Conservation (phyloP, 805 yeast species). For the Nakazawaea ambrosiae region DNA sequence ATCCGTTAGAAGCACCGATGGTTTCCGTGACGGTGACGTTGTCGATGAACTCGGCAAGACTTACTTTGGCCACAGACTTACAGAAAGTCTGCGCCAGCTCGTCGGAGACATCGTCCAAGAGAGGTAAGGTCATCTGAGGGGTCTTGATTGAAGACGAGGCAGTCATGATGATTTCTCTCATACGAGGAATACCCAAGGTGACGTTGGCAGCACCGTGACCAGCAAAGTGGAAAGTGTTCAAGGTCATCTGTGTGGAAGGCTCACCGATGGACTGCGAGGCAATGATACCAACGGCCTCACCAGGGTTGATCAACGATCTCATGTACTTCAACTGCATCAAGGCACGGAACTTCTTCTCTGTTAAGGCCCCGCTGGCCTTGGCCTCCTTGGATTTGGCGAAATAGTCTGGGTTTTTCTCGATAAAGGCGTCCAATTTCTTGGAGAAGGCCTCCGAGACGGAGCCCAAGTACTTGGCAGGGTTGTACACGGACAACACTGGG, state of each 20-base stretch:
- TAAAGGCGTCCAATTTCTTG: conserved; percentile 65
- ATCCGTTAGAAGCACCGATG: conserved; percentile 45
- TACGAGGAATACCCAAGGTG: conserved; percentile 98
- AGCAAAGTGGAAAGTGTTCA: conserved; percentile 95
- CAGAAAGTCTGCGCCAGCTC: conserved; percentile 89
- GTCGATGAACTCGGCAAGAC: conserved; percentile 84
- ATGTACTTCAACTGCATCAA: conserved; percentile 97
- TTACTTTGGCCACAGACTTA: conserved; percentile 79
- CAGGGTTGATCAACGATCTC: conserved; percentile 92
- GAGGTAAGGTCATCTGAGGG: conserved; percentile 97
- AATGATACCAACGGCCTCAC: conserved; percentile 97
- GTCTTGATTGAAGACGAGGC: conserved; percentile 93
- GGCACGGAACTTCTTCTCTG: conserved; percentile 83
- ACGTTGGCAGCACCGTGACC: conserved; percentile 99
- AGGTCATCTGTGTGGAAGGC: conserved; percentile 99
- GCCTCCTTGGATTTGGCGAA: conserved; percentile 50
- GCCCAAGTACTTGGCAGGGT: conserved; percentile 88
- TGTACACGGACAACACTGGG: conserved; percentile 79
- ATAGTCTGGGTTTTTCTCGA: conserved; percentile 44
- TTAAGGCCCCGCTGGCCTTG: conserved; percentile 39
- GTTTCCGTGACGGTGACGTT: conserved; percentile 82
- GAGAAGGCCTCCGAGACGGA: conserved; percentile 89
- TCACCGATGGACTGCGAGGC: conserved; percentile 99
- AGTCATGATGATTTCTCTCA: conserved; percentile 99
- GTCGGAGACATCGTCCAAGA: conserved; percentile 72